Percentiles rank a stretch among this genome's conserved stretches.
Evolutionary conservation across 1,284 basidiomycete genomes (phyloP).

Genomic region (Papiliotrema flavescens): DNA sequence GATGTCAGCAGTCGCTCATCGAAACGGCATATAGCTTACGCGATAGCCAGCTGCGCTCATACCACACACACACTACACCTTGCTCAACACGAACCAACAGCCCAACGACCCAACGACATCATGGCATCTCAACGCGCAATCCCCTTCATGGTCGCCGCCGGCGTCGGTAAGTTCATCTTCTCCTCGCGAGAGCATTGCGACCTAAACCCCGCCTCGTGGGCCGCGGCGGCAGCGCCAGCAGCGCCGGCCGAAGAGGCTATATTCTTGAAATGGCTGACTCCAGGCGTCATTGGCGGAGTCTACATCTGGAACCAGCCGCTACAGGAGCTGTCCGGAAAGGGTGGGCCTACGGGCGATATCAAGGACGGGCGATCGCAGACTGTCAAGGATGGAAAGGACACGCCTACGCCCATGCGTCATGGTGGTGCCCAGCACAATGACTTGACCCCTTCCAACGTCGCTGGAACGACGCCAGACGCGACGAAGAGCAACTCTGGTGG

Average conservation of each 20-base stretch:
- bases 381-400: constrained; percentile 19
- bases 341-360: constrained; percentile 10
- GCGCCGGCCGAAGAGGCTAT: neutral
- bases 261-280: neutral
- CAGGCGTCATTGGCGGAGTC: neutral
- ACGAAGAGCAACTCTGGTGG: constrained; percentile 23
- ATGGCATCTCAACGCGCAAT: neutral
- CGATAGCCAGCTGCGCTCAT: too few species aligned
- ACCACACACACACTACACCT: too few species aligned
- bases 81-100: too few species aligned
- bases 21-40: too few species aligned
- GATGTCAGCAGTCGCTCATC: too few species aligned
- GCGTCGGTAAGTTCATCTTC: neutral
- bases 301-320: constrained; percentile 8
- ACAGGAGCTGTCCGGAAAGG: constrained; percentile 28
- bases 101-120: too few species aligned
- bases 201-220: neutral
- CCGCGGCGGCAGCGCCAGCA: neutral
- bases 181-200: neutral
- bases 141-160: constrained; percentile 1
- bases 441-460: constrained; percentile 20
- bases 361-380: constrained; percentile 23
- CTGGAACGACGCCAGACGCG: constrained; percentile 23
- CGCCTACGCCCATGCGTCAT: constrained; percentile 8
- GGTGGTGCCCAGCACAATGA: constrained; percentile 29